These are phyloP conservation scores for Penicillium mononematosum DNA, from an alignment of 495 filamentous ascomycete species.

Conservation along the genomic window DNA sequence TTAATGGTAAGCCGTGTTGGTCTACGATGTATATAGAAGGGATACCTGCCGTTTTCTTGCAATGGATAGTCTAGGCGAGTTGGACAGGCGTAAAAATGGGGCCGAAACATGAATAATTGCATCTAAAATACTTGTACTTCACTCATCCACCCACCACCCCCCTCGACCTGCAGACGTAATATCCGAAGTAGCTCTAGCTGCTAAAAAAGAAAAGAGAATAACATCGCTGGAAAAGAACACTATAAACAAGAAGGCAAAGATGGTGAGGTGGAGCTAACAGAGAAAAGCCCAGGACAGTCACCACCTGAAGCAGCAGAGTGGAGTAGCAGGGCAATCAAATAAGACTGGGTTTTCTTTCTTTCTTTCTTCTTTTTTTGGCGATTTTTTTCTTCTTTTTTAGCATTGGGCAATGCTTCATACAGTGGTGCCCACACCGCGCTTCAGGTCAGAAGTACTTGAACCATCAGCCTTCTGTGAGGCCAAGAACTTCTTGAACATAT, in stretches of 20 bases:
- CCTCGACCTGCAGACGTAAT: background rate
- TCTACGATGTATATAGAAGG: too few species aligned
- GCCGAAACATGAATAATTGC: background rate
- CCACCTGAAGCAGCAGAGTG: slow-evolving; percentile 11
- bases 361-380: slow-evolving; percentile 11
- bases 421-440: slow-evolving; percentile 41
- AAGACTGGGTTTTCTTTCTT: slow-evolving; percentile 16
- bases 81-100: too few species aligned
- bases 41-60: background rate
- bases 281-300: slow-evolving; percentile 2
- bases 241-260: slow-evolving; percentile 13
- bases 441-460: slow-evolving; percentile 38
- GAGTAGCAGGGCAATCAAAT: slow-evolving; percentile 8
- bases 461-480: slow-evolving; percentile 40
- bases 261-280: background rate
- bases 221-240: slow-evolving; percentile 9
- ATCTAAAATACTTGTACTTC: slow-evolving; percentile 6
- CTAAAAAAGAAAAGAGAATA: background rate
- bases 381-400: slow-evolving; percentile 14
- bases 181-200: slow-evolving; percentile 6
- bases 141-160: slow-evolving; percentile 5
- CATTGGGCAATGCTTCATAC: slow-evolving; percentile 16
- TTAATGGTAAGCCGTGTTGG: too few species aligned
- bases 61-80: background rate
- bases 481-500: slow-evolving; percentile 51